Evolutionary conservation across 805 yeast species (phyloP), one percentile per base, ranked within the genome.

Genomic region (Priceomyces haplophilus): DNA sequence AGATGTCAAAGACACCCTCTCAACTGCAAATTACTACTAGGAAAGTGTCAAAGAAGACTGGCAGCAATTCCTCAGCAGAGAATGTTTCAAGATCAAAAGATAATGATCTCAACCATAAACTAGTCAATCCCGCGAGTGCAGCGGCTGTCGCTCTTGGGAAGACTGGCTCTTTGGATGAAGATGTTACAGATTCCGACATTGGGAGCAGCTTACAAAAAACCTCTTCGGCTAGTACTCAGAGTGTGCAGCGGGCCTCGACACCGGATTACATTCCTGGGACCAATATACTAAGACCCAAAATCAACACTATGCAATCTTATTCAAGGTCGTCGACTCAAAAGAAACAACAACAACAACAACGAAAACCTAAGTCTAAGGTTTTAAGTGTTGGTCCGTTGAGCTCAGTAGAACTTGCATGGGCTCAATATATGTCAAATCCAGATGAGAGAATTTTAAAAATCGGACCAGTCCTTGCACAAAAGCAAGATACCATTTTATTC

Each of bases 361-460:
- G 36, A 2, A 44, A 37, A 18, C 48, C 59, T 3, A 34, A 34
- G 20, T 55, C 69, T 5, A 61, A 55, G 36, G 51, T 63, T 2
- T 41, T 67, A 50, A 67, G 70, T 13, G 62, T 75, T 0, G 65
- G 77, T 0, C 76, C 82, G 7, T 58, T 77, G 61, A 68, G 77
- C 1, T 67, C 76, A 12, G 51, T 80, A 6, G 89, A 84, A 54
- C 57, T 73, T 32, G 77, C 80, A 13, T 84, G 88, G 85, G 68
- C 69, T 4, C 66, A 69, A 31, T 80, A 66, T 52, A 61, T 85
- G 47, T 64, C 60, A 17, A 78, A 75, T 52, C 61, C 71, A 1
- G 80, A 81, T 39, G 93, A 85, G 53, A 67, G 88, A 43, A 72
- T 84, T 1, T 43, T 82, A 37, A 78, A 73, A 46, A 73, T 73